Evolutionary conservation across 108 stramenopile species (phyloP).

Genomic region (Discostella pseudostelligera): DNA sequence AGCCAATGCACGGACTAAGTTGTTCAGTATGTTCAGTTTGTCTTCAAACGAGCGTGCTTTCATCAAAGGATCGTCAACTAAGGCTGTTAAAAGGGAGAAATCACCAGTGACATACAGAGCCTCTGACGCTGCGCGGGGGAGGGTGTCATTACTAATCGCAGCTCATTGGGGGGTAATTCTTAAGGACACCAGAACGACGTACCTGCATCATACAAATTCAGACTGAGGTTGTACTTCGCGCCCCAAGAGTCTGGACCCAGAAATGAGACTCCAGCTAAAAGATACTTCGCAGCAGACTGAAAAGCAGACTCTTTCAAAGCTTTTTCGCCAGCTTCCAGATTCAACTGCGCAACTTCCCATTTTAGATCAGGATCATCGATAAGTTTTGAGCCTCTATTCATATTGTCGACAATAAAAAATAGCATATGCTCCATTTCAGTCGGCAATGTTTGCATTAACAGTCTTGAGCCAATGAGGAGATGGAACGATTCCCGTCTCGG

Average conservation of each 20-base stretch:
- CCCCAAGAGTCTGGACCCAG: conserved; percentile 57
- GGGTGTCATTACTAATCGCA: neutral
- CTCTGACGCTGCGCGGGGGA: conserved; percentile 24
- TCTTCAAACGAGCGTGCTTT: conserved; percentile 30
- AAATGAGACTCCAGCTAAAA: conserved; percentile 50
- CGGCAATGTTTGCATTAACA: conserved; percentile 37
- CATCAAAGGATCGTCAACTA: conserved; percentile 23
- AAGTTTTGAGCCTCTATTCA: conserved; percentile 40
- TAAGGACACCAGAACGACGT: neutral
- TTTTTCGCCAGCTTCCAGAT: conserved; percentile 50
- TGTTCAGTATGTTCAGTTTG: conserved; percentile 39
- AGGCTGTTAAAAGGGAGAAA: conserved; percentile 15
- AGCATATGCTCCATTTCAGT: conserved; percentile 39
- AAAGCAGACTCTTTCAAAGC: conserved; percentile 48
- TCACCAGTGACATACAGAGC: conserved; percentile 41
- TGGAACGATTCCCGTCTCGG: conserved; percentile 45
- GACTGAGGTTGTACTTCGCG: conserved; percentile 53
- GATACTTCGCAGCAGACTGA: conserved; percentile 47
- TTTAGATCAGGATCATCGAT: conserved; percentile 30
- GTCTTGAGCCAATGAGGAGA: conserved; percentile 51
- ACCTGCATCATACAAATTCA: conserved; percentile 54
- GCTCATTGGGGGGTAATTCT: too few relatives aligned
- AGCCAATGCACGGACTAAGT: conserved; percentile 24
- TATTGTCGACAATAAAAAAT: conserved; percentile 48
- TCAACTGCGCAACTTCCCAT: conserved; percentile 40